Base-by-base conservation (phyloP, 176 grass and related monocot species). In the Carex littledalei region DNA sequence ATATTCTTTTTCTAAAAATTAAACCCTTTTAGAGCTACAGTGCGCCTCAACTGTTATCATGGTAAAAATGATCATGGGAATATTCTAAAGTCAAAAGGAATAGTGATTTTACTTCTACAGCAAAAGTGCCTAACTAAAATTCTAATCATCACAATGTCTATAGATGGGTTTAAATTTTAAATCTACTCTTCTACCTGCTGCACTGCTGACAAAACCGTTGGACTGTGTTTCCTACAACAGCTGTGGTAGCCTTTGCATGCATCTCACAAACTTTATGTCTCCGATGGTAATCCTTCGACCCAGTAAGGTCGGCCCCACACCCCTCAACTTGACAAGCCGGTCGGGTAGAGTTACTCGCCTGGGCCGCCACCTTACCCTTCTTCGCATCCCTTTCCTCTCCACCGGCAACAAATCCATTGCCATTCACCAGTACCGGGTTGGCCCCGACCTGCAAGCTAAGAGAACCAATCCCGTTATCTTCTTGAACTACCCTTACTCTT, bases 161-260 rank as follows among this genome's bases (percentile, higher is more conserved):
- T 64, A 45, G 16, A 4, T 4, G 1, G 11, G 16, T 63, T 67
- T 31, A 82, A 14, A 34, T 50, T 62, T 52, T 52, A 18, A 50
- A 52, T 17, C 7, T 29, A 52, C 67, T 55, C 41, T 22, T 49
- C 1, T 80, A 99, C 97, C 97, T 99, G 76, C 97, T 99, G 18
- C 97, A 99, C 90, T 99, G 97, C 67, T 99, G 97, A 80, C 97
- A 99, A 82, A 99, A 99, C 14, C 93, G 87, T 81, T 99, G 97
- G 60, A 94, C 74, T 5, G 86, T 58, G 59, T 99, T 94, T 59
- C 93, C 81, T 0, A 99, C 91, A 22, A 96, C 73, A n/a, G 91
- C 93, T 17, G 93, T 94, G 55, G 15, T 92, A 0, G 93, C 97
- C 86, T 99, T 99, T 15, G 97, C 90, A 92, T 99, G 97, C 91